Conservation (phyloP, 2,329 filamentous ascomycete genomes). For the Pseudocercospora fijiensis region DNA sequence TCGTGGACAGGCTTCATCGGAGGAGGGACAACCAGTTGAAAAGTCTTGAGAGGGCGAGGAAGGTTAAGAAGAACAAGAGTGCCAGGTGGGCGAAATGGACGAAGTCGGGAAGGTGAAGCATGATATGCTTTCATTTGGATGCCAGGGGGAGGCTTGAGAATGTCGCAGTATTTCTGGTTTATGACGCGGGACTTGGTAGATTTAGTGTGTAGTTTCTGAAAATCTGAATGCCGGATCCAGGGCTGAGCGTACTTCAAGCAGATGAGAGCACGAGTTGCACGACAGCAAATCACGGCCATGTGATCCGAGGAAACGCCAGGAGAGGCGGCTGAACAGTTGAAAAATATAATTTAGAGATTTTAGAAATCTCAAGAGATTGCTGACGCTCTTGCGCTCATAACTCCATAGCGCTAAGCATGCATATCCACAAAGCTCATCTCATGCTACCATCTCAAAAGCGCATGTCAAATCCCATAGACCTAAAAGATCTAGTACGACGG, state of each 20-base stretch:
- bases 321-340: not conserved
- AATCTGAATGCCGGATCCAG: too few relatives aligned
- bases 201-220: too few relatives aligned
- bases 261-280: too few relatives aligned
- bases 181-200: too few relatives aligned
- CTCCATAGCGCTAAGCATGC: not conserved
- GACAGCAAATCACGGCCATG: too few relatives aligned
- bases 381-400: not conserved
- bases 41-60: not conserved
- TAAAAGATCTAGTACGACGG: slow-evolving; percentile 11
- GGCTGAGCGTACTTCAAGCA: too few relatives aligned
- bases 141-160: too few relatives aligned
- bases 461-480: not conserved
- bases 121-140: too few relatives aligned
- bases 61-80: not conserved
- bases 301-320: not conserved
- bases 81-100: not conserved
- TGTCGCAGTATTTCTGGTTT: too few relatives aligned
- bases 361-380: not conserved
- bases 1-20: not conserved
- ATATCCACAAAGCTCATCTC: not conserved
- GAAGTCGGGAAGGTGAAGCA: not conserved
- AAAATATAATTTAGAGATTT: not conserved
- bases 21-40: not conserved
- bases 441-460: not conserved